Evolutionary conservation across 306 rosid species (phyloP).

Genomic region (Prunus kanzakura): DNA sequence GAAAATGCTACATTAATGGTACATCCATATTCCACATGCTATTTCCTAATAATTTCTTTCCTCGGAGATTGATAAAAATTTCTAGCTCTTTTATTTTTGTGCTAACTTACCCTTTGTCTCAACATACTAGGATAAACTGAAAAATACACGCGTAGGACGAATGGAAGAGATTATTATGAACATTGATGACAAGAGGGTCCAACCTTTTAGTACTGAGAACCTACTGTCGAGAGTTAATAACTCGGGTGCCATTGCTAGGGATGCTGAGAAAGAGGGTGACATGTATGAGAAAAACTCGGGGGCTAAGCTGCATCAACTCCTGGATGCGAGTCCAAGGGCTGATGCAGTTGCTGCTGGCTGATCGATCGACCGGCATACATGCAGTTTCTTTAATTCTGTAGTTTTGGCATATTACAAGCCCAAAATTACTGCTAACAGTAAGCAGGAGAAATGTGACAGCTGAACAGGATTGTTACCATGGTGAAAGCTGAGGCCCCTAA

Average conservation of each 20-base stretch:
- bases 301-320: conserved; percentile 84
- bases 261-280: conserved; percentile 52
- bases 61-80: background rate
- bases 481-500: conserved; percentile 40
- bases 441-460: conserved; percentile 37
- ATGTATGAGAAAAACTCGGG: conserved; percentile 66
- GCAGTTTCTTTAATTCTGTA: conserved; percentile 48
- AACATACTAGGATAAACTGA: conserved; percentile 66
- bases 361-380: conserved; percentile 23
- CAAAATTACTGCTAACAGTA: conserved; percentile 82
- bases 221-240: conserved; percentile 68
- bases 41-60: background rate
- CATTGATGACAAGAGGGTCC: conserved; percentile 49
- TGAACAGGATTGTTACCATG: conserved; percentile 40
- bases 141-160: conserved; percentile 49
- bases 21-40: conserved; percentile 9
- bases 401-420: conserved; percentile 96
- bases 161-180: conserved; percentile 47
- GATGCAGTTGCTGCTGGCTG: conserved; percentile 90
- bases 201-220: conserved; percentile 68
- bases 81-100: background rate
- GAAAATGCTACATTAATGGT: conserved; percentile 78
- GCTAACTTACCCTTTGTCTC: conserved; percentile 16
- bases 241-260: conserved; percentile 50
- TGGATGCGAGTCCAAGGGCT: conserved; percentile 73